Percentiles rank a stretch among this genome's conserved stretches.
Evolutionary conservation across 2,329 filamentous ascomycete genomes (phyloP).

Genomic region (Nothophoma quercina): DNA sequence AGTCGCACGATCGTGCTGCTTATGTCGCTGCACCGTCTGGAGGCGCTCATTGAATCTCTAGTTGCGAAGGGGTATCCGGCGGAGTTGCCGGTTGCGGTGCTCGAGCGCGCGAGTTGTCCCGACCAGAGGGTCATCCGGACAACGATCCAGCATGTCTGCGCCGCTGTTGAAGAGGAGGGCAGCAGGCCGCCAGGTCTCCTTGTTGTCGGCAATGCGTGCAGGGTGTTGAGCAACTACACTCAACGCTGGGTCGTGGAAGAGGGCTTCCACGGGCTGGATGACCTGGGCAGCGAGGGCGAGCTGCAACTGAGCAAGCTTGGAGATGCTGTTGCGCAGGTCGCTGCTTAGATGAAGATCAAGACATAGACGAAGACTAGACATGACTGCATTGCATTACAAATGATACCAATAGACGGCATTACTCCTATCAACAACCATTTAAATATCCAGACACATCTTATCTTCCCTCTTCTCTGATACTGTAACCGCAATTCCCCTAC

Average conservation of each 20-base stretch:
- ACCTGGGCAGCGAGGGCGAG: slow-evolving; percentile 32
- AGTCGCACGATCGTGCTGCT: slow-evolving; percentile 89
- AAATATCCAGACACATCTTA: no score
- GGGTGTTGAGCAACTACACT: slow-evolving; percentile 70
- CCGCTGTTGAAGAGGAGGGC: slow-evolving; percentile 87
- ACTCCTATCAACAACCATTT: no score
- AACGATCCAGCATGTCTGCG: slow-evolving; percentile 78
- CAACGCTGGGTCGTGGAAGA: slow-evolving; percentile 86
- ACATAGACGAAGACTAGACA: neutral
- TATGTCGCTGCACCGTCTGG: slow-evolving; percentile 91
- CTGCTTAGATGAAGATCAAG: neutral
- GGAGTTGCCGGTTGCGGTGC: slow-evolving; percentile 86
- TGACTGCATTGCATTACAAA: neutral
- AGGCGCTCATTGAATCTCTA: slow-evolving; percentile 75
- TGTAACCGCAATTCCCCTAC: no score
- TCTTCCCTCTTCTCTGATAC: no score
- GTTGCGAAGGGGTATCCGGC: slow-evolving; percentile 68
- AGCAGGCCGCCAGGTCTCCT: slow-evolving; percentile 87
- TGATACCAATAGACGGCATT: slow-evolving; percentile 17
- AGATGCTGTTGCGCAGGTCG: slow-evolving; percentile 16
- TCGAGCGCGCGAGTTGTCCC: slow-evolving; percentile 91
- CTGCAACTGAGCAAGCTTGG: slow-evolving; percentile 30
- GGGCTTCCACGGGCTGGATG: slow-evolving; percentile 78
- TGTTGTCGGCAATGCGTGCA: slow-evolving; percentile 84
- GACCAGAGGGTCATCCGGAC: slow-evolving; percentile 94